Percentiles rank a stretch among this genome's conserved stretches.
These are phyloP conservation scores for Boletus tylopilopsis DNA, from an alignment of 768 basidiomycete species.

Conservation along the genomic window DNA sequence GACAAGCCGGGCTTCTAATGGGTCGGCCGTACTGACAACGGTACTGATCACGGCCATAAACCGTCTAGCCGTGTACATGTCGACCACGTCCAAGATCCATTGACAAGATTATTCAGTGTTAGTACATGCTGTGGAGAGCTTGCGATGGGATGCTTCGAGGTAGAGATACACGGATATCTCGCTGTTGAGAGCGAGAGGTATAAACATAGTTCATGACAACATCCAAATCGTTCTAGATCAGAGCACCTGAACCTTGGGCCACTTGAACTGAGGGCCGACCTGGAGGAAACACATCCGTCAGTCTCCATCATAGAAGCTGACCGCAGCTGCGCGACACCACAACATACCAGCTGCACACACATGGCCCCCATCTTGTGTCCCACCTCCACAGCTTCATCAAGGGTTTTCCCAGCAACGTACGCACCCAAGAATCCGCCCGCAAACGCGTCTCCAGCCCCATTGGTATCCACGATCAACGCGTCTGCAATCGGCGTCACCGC, in stretches of 20 bases:
- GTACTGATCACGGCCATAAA: too few relatives aligned
- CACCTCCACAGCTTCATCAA: conserved; percentile 74
- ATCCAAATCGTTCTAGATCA: conserved; percentile 16
- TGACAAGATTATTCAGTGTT: conserved; percentile 13
- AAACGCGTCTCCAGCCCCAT: conserved; percentile 97
- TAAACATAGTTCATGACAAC: background rate
- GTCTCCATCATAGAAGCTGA: too few relatives aligned
- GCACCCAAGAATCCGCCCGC: conserved; percentile 95
- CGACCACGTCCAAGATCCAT: too few relatives aligned
- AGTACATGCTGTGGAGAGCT: conserved; percentile 39
- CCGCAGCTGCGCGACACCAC: too few relatives aligned
- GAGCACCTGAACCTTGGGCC: conserved; percentile 52
- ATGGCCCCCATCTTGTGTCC: conserved; percentile 87
- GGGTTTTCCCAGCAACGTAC: conserved; percentile 67
- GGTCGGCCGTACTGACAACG: too few relatives aligned
- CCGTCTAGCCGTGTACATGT: too few relatives aligned
- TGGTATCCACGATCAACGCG: conserved; percentile 87
- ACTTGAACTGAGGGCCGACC: conserved; percentile 56
- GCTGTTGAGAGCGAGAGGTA: conserved; percentile 38
- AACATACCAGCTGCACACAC: conserved; percentile 73
- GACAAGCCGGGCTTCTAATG: too few relatives aligned
- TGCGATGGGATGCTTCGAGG: conserved; percentile 18
- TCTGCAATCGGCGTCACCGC: conserved; percentile 54
- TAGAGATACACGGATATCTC: conserved; percentile 24
- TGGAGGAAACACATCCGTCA: conserved; percentile 17